Evolutionary conservation across 1,139 yeast species (phyloP).

Genomic region (Groenewaldozyma sp.): DNA sequence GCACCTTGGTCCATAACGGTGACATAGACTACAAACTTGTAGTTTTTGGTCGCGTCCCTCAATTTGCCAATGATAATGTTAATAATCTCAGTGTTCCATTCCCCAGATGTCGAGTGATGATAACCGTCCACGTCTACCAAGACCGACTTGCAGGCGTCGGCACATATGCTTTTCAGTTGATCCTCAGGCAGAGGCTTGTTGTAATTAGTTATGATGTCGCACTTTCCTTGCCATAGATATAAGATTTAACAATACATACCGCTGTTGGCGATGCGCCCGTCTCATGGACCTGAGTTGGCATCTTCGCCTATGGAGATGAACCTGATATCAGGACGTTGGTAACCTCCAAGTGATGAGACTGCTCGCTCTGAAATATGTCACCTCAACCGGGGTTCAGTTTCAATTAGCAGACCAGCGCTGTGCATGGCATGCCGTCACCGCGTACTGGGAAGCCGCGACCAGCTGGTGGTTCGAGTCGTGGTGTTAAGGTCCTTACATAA

Average conservation of each 20-base stretch:
- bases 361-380: no score
- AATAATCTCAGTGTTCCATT: slow-evolving; percentile 8
- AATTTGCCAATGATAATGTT: slow-evolving; percentile 17
- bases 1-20: slow-evolving; percentile 19
- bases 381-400: no score
- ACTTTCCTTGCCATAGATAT: not conserved
- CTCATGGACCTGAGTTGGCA: slow-evolving; percentile 5
- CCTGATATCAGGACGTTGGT: no score
- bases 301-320: not conserved
- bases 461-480: no score
- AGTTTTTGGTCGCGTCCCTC: slow-evolving; percentile 20
- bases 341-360: no score
- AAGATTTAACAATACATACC: slow-evolving; percentile 3
- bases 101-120: slow-evolving; percentile 4
- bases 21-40: slow-evolving; percentile 26
- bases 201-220: not conserved
- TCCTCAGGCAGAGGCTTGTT: slow-evolving; percentile 12
- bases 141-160: slow-evolving; percentile 8
- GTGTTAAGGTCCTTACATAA: no score
- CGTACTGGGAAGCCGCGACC: no score
- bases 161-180: slow-evolving; percentile 8
- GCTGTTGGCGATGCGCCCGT: slow-evolving; percentile 3
- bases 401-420: no score
- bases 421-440: no score
- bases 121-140: slow-evolving; percentile 4